Evolutionary conservation across 2,329 filamentous ascomycete species (phyloP).

Genomic region (Pseudopyrenochaeta lycopersici): DNA sequence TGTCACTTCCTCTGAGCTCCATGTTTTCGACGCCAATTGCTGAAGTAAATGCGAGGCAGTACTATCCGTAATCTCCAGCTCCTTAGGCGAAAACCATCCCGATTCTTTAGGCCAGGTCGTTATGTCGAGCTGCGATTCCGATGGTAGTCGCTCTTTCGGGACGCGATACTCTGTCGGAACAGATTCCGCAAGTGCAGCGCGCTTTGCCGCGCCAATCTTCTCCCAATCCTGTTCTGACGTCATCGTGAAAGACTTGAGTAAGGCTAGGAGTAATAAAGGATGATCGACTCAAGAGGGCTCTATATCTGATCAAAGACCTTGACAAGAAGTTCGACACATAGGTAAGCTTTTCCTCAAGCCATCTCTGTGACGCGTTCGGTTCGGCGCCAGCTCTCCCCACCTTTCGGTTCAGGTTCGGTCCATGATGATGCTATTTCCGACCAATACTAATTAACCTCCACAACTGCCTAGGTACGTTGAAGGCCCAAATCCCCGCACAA

Average conservation of each 20-base stretch:
- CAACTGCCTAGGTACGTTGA: too few relatives aligned
- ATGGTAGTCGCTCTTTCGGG: conserved; percentile 62
- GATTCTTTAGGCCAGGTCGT: conserved; percentile 64
- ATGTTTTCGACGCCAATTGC: conserved; percentile 53
- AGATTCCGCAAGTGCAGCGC: conserved; percentile 55
- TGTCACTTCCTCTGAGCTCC: conserved; percentile 63
- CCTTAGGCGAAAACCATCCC: conserved; percentile 66
- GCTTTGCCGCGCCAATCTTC: conserved; percentile 54
- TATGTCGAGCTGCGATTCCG: conserved; percentile 64
- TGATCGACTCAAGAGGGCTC: background rate
- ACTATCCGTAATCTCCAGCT: conserved; percentile 60
- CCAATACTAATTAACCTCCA: conserved; percentile 16
- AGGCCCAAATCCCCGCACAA: conserved; percentile 9
- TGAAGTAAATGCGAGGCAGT: conserved; percentile 53
- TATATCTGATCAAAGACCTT: background rate
- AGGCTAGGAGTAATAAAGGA: background rate
- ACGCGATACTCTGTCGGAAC: conserved; percentile 69
- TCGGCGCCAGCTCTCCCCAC: conserved; percentile 26
- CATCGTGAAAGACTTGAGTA: conserved; percentile 5
- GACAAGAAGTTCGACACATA: background rate
- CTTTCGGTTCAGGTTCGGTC: conserved; percentile 23
- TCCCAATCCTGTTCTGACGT: conserved; percentile 52
- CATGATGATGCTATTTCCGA: conserved; percentile 16
- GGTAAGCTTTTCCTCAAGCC: background rate
- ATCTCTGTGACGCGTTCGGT: conserved; percentile 13